These are phyloP conservation scores for Lanmaoa rubissima DNA, from an alignment of 768 basidiomycete species.

Conservation along the genomic window DNA sequence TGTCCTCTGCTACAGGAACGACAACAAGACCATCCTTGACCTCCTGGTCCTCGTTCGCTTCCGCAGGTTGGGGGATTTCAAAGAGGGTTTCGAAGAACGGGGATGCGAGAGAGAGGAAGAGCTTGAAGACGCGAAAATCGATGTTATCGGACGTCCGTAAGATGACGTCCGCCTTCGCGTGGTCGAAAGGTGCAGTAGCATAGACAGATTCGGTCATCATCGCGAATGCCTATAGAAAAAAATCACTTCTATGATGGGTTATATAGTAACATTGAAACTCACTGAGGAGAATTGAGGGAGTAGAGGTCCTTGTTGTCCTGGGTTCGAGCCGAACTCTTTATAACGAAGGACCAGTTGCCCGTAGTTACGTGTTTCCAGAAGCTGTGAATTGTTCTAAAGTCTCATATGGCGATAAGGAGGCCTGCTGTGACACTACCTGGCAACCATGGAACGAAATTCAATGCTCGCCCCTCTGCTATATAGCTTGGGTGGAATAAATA, in stretches of 20 bases:
- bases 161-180: constrained; percentile 21
- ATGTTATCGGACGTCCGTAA: constrained; percentile 22
- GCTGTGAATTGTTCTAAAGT: no score
- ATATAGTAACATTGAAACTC: not conserved
- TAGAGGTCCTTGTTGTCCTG: not conserved
- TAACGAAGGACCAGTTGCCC: not conserved
- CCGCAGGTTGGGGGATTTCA: constrained; percentile 25
- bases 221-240: not conserved
- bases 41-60: constrained; percentile 7
- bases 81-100: constrained; percentile 35
- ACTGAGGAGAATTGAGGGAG: not conserved
- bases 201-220: not conserved
- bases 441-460: no score
- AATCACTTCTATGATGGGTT: not conserved
- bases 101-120: constrained; percentile 33
- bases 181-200: constrained; percentile 20
- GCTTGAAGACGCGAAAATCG: constrained; percentile 22
- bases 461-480: no score
- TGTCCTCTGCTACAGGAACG: constrained; percentile 18
- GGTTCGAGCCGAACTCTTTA: not conserved
- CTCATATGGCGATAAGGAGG: not conserved
- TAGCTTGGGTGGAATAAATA: not conserved
- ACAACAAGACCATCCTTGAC: constrained; percentile 15
- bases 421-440: not conserved
- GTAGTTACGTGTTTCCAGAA: not conserved